Base-by-base conservation (phyloP, 176 grass and related monocot species). In the Pharus latifolius region DNA sequence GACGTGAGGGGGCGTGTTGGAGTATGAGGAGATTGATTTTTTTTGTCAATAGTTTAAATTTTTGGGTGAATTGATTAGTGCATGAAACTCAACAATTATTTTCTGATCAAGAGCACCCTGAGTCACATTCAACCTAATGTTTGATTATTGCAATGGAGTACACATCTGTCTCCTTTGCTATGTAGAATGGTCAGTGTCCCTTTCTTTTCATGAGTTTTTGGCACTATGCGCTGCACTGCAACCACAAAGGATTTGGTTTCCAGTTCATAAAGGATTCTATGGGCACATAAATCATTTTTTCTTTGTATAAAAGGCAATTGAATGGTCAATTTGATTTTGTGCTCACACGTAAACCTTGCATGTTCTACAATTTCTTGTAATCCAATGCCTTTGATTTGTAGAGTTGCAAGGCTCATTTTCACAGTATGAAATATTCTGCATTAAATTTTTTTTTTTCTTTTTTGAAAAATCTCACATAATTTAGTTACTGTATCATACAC, bases 81-180 rank as follows among this genome's bases (percentile, higher is more conserved):
- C n/a, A n/a, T n/a, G n/a, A n/a, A n/a, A n/a, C n/a, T n/a, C n/a
- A n/a, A n/a, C n/a, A n/a, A n/a, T n/a, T n/a, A n/a, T n/a, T n/a
- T n/a, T n/a, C n/a, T n/a, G n/a, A n/a, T n/a, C n/a, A 60, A 46
- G 61, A 79, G 60, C 45, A 68, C 78, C 35, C 60, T 85, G 75
- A 79, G 43, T 67, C 75, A 60, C 77, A 70, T 33, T 27, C 76
- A 62, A 46, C 60, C 27, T 54, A 23, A 4, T 26, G 19, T 46
- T 79, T 51, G 52, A 70, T 42, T 74, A 27, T 37, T 52, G 61
- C 60, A 50, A 60, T 67, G 20, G 20, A 29, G 16, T 63, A 23
- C 48, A 67, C 18, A 2, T 25, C 24, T 78, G 60, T 54, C 11
- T n/a, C n/a, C n/a, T n/a, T n/a, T n/a, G 11, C 20, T 67, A 60